phyloP scores from a whole-genome alignment of 2,329 filamentous ascomycete species.

The Sporothrix luriei region DNA sequence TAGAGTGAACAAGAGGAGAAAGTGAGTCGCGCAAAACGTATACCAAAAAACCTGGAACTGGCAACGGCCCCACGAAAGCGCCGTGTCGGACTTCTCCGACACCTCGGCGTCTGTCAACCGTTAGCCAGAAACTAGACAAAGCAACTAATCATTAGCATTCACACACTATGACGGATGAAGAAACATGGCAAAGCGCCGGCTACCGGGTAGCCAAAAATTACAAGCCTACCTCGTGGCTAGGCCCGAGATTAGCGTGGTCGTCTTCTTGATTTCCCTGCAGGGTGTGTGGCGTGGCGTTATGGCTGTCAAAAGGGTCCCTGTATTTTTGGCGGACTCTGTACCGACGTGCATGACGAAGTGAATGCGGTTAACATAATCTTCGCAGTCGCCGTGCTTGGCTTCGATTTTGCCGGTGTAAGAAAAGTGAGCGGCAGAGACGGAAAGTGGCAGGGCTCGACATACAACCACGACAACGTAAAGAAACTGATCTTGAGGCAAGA shows the following conservation, averaged over 20 bases:
- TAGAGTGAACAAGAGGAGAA: too few species aligned
- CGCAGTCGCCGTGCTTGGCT: conserved; percentile 24
- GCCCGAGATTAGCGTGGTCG: not conserved
- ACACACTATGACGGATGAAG: not conserved
- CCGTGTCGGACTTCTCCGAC: not conserved
- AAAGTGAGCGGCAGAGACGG: not conserved
- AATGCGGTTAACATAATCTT: not conserved
- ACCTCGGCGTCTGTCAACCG: not conserved
- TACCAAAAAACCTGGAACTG: not conserved
- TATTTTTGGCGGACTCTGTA: not conserved
- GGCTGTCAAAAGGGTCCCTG: not conserved
- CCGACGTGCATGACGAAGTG: too few species aligned
- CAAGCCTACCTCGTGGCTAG: conserved; percentile 27
- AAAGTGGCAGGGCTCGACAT: not conserved
- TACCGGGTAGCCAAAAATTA: not conserved
- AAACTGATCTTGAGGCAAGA: not conserved
- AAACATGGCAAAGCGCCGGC: not conserved
- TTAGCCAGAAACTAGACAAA: not conserved
- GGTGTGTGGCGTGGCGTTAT: not conserved
- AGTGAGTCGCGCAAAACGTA: not conserved
- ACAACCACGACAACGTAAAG: not conserved
- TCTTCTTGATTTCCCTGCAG: not conserved
- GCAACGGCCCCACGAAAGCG: not conserved
- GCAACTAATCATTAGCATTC: not conserved
- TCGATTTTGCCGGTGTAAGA: not conserved